A percentile compares a stretch with the other conserved stretches of the same genome.
Conservation (phyloP, 106 monocot species). For the Dioscorea alata region DNA sequence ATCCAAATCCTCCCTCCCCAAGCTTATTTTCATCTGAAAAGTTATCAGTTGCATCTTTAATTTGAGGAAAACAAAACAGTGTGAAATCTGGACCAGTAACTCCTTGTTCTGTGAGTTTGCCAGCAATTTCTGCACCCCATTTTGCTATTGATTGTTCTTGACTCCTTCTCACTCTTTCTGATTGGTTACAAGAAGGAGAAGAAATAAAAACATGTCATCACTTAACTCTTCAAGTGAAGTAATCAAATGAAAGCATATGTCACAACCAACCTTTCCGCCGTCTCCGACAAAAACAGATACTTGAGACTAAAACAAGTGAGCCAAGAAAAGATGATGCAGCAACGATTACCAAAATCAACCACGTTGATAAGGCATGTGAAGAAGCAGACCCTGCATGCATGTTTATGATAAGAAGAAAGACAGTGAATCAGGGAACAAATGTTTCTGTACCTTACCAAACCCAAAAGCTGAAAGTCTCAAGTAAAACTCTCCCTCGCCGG, state of each 20-base stretch:
- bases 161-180: not conserved
- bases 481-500: not conserved
- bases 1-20: slow-evolving; percentile 29
- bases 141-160: not conserved
- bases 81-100: slow-evolving; percentile 6
- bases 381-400: not conserved
- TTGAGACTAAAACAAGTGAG: too few species aligned
- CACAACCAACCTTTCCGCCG: too few species aligned
- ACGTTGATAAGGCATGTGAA: too few species aligned
- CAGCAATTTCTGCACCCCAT: not conserved
- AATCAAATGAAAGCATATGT: too few species aligned
- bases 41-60: slow-evolving; percentile 22
- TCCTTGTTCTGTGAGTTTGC: slow-evolving; percentile 1
- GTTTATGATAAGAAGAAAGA: not conserved
- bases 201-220: not conserved
- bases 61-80: slow-evolving; percentile 10
- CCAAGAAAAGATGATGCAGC: too few species aligned
- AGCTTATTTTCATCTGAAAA: slow-evolving; percentile 21
- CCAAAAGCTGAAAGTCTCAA: slow-evolving; percentile 13
- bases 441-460: not conserved
- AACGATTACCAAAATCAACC: too few species aligned
- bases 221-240: too few species aligned
- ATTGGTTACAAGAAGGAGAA: not conserved
- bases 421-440: not conserved
- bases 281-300: too few species aligned